Percentiles rank a stretch among this genome's conserved stretches.
Evolutionary conservation across 78 protist genomes (phyloP).

Genomic region (Chrysochromulina parva): DNA sequence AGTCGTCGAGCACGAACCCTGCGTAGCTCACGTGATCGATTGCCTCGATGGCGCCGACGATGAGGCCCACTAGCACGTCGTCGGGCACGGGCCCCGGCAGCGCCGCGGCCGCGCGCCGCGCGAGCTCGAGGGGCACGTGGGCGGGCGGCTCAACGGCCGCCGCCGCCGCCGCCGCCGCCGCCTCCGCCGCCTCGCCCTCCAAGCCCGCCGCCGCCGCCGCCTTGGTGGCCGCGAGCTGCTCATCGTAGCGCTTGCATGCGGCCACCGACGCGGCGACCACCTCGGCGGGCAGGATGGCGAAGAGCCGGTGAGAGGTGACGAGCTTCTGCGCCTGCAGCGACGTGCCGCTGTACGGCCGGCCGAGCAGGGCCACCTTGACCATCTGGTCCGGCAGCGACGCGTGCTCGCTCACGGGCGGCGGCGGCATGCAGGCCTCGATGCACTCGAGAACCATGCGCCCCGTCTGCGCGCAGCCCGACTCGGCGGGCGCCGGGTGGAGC

Average conservation of each 20-base stretch:
- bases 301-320: background rate
- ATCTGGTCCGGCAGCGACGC: background rate
- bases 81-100: slow-evolving; percentile 5
- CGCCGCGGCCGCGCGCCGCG: background rate
- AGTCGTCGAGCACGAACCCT: slow-evolving; percentile 25
- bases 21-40: background rate
- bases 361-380: background rate
- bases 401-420: background rate
- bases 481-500: background rate
- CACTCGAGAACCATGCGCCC: background rate
- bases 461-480: background rate
- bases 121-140: background rate
- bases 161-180: background rate
- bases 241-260: background rate
- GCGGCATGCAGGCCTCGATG: background rate
- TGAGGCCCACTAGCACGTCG: background rate
- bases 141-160: background rate
- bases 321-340: background rate
- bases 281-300: background rate
- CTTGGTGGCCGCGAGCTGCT: background rate
- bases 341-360: slow-evolving; percentile 8
- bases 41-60: background rate
- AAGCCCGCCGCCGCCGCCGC: background rate
- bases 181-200: background rate
- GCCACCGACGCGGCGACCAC: background rate